A percentile compares a stretch with the other conserved stretches of the same genome.
These are phyloP conservation scores for Colletotrichum musicola DNA, from an alignment of 2,329 filamentous ascomycete genomes.

Conservation along the genomic window DNA sequence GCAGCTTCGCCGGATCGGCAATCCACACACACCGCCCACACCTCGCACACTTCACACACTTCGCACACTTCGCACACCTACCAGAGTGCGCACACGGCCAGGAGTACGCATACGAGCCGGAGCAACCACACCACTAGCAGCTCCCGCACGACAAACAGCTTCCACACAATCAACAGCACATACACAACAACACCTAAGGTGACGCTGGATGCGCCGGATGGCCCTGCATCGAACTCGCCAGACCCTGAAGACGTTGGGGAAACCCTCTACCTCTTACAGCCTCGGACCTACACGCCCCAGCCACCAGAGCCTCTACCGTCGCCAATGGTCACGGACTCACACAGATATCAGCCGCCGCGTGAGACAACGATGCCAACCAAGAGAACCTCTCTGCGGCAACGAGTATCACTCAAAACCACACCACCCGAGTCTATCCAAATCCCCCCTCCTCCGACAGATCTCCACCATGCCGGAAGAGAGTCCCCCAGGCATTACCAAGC, in stretches of 20 bases:
- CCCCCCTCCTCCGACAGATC: slow-evolving; percentile 55
- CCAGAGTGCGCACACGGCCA: slow-evolving; percentile 12
- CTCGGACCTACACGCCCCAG: slow-evolving; percentile 68
- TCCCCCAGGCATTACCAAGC: slow-evolving; percentile 38
- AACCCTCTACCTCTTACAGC: slow-evolving; percentile 65
- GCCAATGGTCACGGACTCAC: slow-evolving; percentile 53
- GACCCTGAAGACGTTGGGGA: slow-evolving; percentile 28
- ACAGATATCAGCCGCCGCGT: slow-evolving; percentile 31
- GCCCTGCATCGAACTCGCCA: slow-evolving; percentile 6
- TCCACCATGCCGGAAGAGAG: slow-evolving; percentile 47
- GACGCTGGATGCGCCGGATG: slow-evolving; percentile 33
- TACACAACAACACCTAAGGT: slow-evolving; percentile 28
- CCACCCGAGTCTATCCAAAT: slow-evolving; percentile 68
- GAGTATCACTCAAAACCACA: slow-evolving; percentile 65
- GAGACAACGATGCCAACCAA: slow-evolving; percentile 48
- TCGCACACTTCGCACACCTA: slow-evolving; percentile 17
- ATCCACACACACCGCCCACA: slow-evolving; percentile 20
- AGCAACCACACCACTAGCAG: slow-evolving; percentile 25
- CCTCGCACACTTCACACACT: slow-evolving; percentile 15
- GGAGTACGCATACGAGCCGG: slow-evolving; percentile 31
- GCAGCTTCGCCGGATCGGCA: slow-evolving; percentile 28
- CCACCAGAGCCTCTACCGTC: slow-evolving; percentile 62
- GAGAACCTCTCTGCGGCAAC: slow-evolving; percentile 62
- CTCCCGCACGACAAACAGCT: slow-evolving; percentile 15
- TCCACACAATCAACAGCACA: slow-evolving; percentile 22